Evolutionary conservation across 208 protist genomes (phyloP), one percentile per base, ranked within the genome.

Genomic region (Leishmania mexicana): DNA sequence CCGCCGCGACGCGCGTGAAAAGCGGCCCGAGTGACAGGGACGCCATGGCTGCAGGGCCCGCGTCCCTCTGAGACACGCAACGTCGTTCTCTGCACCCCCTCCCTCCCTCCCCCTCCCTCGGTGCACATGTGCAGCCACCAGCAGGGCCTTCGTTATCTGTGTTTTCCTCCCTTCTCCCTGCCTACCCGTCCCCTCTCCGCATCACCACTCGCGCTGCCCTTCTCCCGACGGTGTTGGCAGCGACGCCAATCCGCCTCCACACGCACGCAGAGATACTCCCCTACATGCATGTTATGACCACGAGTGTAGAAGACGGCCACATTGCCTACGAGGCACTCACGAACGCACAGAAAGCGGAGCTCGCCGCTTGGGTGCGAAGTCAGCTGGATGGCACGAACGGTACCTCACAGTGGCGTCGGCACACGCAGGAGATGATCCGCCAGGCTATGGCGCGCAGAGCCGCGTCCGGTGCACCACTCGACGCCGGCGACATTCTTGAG

Each of bases 281-380:
- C 17, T 38, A 31, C 47, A 58, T 40, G 42, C 31, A 42, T 35
- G 54, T 7, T 57, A 78, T 78, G 75, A 28, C 47, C 72, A 83
- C n/a, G 42, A 58, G n/a, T 31, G 21, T 53, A 40, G 60, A 78
- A 49, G 49, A 70, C 35, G 65, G 72, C 45, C 78, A 74, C n/a
- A n/a, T 90, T 31, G 81, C 89, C 38, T 95, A 95, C 76, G 93
- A 96, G 81, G 81, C 81, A 6, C 89, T 96, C 80, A 90, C 73
- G 35, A 94, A 87, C 54, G 85, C 88, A 7, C 85, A 94, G 40
- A 95, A 96, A 78, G 81, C 88, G 19, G 78, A 83, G 45, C 78
- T 96, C 17, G 75, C 83, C 2, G 79, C 88, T 13, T 89, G 88
- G 73, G 75, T 96, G 53, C 70, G 75, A n/a, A 57, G 42, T 45